Base-by-base conservation (phyloP, 352 stramenopile genomes). In the Phytophthora pistaciae region DNA sequence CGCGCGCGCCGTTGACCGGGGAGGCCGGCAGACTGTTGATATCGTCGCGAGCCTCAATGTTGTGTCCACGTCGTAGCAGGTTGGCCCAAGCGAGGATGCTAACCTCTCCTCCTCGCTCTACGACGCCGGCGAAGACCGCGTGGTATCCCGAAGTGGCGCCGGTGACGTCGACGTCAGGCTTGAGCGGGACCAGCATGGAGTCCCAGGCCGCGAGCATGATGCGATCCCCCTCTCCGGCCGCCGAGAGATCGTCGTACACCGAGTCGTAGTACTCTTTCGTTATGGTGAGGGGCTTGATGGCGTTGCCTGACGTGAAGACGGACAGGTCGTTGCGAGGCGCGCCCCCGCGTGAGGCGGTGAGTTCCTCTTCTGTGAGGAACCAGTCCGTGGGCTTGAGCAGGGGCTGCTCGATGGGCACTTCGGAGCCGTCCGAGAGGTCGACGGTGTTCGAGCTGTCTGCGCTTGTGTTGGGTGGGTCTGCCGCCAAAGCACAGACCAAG, bases 1-100 rank as follows among this genome's bases (percentile, higher is more conserved):
- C 44, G 14, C 42, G 49, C 13, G 63, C 66, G 10, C 61, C 57
- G 18, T 70, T 69, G 5, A 62, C 42, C 1, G 57, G 56, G 10
- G 60, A 57, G 2, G 27, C 25, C 1, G 55, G 40, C 16, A 82
- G 40, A 11, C 44, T 33, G 68, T 88, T 90, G 58, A 87, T 73
- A 13, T 60, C 67, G 29, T 82, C 55, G 29, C 75, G 79, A 48
- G 83, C 63, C 11, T 68, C 58, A 31, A 79, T 52, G 59, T 87
- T 90, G 53, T 83, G 70, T 5, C 58, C 21, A 1, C 44, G 57
- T 14, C 84, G 69, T 13, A 85, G 52, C 16, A 76, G 56, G 46
- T 88, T 92, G 27, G 69, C 65, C 83, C 79, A 91, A 4, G 74
- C 73, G 14, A 91, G 73, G n/a, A 77, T 61, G 33, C 78, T 72